phyloP scores from a whole-genome alignment of 257 asterid genomes.

The Primulina tabacum region DNA sequence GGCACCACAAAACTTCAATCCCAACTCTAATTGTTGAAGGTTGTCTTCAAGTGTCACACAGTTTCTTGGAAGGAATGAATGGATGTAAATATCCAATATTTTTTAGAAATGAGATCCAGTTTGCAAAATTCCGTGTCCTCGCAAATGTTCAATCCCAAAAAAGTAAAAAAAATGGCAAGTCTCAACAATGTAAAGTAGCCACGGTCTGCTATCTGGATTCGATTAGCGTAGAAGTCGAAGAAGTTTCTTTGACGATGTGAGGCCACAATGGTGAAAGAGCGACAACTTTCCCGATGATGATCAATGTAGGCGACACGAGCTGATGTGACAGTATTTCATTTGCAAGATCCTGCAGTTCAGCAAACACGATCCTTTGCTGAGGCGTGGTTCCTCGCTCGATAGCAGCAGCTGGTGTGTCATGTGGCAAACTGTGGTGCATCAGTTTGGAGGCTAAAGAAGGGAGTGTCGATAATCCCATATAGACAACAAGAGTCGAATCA shows the following conservation, averaged over 20 bases:
- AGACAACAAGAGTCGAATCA: slow-evolving; percentile 80
- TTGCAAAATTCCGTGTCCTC: not conserved
- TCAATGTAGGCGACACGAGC: not conserved
- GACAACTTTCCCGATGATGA: not conserved
- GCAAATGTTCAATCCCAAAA: not conserved
- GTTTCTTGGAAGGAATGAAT: not conserved
- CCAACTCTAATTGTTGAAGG: not conserved
- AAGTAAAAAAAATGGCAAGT: not conserved
- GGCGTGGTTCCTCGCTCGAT: slow-evolving; percentile 97
- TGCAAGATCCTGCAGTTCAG: not conserved
- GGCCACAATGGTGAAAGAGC: not conserved
- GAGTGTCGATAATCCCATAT: slow-evolving; percentile 92
- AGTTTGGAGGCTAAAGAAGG: slow-evolving; percentile 82
- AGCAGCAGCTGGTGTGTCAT: slow-evolving; percentile 84
- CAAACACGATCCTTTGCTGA: slow-evolving; percentile 64
- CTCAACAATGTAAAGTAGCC: not conserved
- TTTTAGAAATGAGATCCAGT: not conserved
- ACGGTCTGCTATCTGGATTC: not conserved
- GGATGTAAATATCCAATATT: not conserved
- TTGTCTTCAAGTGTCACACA: no score
- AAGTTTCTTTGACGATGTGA: not conserved
- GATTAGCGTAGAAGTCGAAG: not conserved
- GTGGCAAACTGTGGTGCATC: slow-evolving; percentile 75
- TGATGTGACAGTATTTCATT: slow-evolving; percentile 15
- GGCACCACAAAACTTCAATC: not conserved